Conservation (phyloP, 768 basidiomycete genomes). For the Hygrocybe punicea region DNA sequence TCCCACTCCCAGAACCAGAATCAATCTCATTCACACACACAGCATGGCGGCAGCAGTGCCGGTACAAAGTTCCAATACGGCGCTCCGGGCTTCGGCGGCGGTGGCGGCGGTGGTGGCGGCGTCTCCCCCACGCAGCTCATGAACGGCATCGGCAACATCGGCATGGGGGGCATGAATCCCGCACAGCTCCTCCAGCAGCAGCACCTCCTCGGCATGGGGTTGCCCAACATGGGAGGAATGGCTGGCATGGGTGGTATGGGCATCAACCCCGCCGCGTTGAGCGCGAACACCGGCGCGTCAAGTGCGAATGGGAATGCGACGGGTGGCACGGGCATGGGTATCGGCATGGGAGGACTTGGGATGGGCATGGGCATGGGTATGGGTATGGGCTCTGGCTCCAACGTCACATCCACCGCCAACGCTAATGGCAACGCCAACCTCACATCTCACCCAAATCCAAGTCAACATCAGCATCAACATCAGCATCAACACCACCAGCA, state of each 20-base stretch:
- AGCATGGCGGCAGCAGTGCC: neutral
- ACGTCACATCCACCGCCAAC: constrained; percentile 13
- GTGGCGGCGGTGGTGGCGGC: neutral
- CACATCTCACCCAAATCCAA: neutral
- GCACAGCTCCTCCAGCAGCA: constrained; percentile 39
- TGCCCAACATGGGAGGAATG: neutral
- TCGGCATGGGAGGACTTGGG: constrained; percentile 18
- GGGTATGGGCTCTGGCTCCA: constrained; percentile 15
- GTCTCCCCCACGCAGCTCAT: neutral
- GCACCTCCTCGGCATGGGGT: neutral
- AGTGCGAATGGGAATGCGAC: constrained; percentile 15
- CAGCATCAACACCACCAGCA: constrained; percentile 9
- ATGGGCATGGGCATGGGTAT: constrained; percentile 15
- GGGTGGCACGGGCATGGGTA: constrained; percentile 19
- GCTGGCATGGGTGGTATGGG: constrained; percentile 1
- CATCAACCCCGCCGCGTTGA: constrained; percentile 24
- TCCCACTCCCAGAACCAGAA: constrained; percentile 5
- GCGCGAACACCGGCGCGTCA: constrained; percentile 2
- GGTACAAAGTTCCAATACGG: neutral
- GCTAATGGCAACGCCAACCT: constrained; percentile 4
- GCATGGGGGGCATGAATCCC: constrained; percentile 26
- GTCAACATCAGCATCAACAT: constrained; percentile 3
- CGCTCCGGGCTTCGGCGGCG: neutral
- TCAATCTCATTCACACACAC: neutral
- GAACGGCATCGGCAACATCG: neutral